Percentiles rank a stretch among this genome's conserved stretches.
Conservation (phyloP, 2,329 filamentous ascomycete species). For the Rutstroemia sp. region DNA sequence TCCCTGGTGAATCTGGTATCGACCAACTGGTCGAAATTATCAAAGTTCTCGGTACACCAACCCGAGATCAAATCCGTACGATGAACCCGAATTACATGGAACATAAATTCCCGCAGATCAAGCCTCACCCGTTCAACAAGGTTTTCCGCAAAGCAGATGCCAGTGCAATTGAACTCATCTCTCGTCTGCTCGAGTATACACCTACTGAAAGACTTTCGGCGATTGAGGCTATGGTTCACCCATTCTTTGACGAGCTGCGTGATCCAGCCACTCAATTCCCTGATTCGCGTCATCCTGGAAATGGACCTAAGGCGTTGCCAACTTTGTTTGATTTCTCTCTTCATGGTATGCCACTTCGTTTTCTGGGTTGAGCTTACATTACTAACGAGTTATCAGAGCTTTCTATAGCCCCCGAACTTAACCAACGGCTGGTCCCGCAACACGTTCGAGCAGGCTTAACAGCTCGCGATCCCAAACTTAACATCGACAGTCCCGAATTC, state of each 20-base stretch:
- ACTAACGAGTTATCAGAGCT: slow-evolving; percentile 55
- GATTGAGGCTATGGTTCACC: slow-evolving; percentile 94
- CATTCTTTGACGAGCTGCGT: slow-evolving; percentile 95
- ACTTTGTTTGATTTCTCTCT: slow-evolving; percentile 86
- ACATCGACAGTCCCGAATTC: slow-evolving; percentile 86
- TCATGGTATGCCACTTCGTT: slow-evolving; percentile 60
- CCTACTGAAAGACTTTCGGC: slow-evolving; percentile 91
- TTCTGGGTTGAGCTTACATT: slow-evolving; percentile 1
- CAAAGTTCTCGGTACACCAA: slow-evolving; percentile 95
- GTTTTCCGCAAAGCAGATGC: slow-evolving; percentile 95
- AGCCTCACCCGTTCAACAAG: slow-evolving; percentile 98
- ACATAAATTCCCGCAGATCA: slow-evolving; percentile 99
- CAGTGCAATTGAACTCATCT: slow-evolving; percentile 92
- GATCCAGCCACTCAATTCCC: slow-evolving; percentile 87
- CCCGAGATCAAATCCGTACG: slow-evolving; percentile 94
- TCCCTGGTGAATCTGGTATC: slow-evolving; percentile 96
- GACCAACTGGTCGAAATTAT: slow-evolving; percentile 99
- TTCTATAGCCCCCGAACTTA: slow-evolving; percentile 86
- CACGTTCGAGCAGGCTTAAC: slow-evolving; percentile 71
- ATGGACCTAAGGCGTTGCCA: slow-evolving; percentile 76
- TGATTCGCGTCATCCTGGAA: slow-evolving; percentile 78
- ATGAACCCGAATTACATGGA: slow-evolving; percentile 99
- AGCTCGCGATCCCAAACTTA: slow-evolving; percentile 48
- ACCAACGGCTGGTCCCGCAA: slow-evolving; percentile 77
- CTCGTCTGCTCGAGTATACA: slow-evolving; percentile 89